Base-by-base conservation (phyloP, 2,329 filamentous ascomycete species). In the Alternaria sp. region DNA sequence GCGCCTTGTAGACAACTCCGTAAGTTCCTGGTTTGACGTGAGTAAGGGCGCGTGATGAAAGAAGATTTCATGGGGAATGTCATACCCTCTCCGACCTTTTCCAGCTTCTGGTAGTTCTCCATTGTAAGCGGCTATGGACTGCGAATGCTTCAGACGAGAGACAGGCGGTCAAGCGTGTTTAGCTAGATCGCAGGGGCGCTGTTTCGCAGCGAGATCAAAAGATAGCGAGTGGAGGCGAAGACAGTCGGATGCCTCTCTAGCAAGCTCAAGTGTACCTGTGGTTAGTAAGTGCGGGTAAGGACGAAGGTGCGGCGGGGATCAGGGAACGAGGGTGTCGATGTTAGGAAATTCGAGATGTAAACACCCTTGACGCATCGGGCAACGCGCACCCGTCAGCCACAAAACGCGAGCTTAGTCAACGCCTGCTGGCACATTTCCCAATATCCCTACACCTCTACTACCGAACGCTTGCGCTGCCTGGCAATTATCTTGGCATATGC, bases 91-190 rank as follows among this genome's bases (percentile, higher is more conserved):
- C 93, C 93, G 75, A 97, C 93, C 85, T 97, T 97, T 84, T 97
- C 93, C 75, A 97, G 87, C 83, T 96, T 96, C 82, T 96, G 92
- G 80, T 97, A 97, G 82, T 96, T 96, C 81, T 97, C 93, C 93
- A 97, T 96, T 68, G 62, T 78, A 55, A 58, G 47, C 51, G 51
- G 51, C 24, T 61, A 48, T 20, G 46, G 49, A 54, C 59, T 57
- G 64, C 51, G 59, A 53, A 55, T 61, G 57, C 41, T 63, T 65
- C 54, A 63, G 65, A 62, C 52, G 5, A 20, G 16, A 42, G 66
- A 65, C 51, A 70, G 57, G 68, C 68, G 69, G 69, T 69, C 56
- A 61, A 54, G 64, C 54, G 58, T 60, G 38, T 52, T 62, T 44
- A 42, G 46, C 22, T 49, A 43, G 20, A 20, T 39, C 16, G 14